Percentiles rank a stretch among this genome's conserved stretches.
These are phyloP conservation scores for Diplodia intermedia DNA, from an alignment of 2,329 filamentous ascomycete genomes.

Conservation along the genomic window DNA sequence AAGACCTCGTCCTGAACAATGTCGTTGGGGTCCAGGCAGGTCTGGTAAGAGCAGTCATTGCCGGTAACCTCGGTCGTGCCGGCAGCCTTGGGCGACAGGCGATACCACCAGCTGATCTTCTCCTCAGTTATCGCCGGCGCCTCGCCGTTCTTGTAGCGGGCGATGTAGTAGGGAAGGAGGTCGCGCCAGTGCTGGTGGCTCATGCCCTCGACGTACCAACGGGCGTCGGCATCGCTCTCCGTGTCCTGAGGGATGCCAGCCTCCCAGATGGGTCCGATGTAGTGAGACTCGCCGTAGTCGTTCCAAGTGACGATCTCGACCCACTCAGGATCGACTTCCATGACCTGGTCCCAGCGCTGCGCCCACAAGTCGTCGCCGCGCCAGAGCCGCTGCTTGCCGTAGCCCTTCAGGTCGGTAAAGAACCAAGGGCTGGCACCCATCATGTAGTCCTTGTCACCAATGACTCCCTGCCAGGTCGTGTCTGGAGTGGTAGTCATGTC, in stretches of 20 bases:
- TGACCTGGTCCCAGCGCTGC: conserved; percentile 47
- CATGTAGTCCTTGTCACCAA: conserved; percentile 53
- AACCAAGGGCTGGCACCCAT: conserved; percentile 60
- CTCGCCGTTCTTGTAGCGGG: conserved; percentile 56
- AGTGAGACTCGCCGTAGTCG: conserved; percentile 66
- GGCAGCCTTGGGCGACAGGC: conserved; percentile 46
- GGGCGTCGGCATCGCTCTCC: conserved; percentile 53
- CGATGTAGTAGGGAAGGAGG: conserved; percentile 59
- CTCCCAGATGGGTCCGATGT: conserved; percentile 56
- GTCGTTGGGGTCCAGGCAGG: conserved; percentile 39
- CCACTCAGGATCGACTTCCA: conserved; percentile 51
- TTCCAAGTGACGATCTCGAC: conserved; percentile 66
- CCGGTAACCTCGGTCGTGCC: conserved; percentile 49
- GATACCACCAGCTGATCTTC: conserved; percentile 55
- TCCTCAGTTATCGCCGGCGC: conserved; percentile 40
- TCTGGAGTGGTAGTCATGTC: conserved; percentile 58
- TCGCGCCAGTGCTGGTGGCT: conserved; percentile 61
- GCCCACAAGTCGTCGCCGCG: conserved; percentile 67
- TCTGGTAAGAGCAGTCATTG: conserved; percentile 41
- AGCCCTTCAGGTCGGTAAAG: conserved; percentile 63
- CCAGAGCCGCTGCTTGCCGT: conserved; percentile 69
- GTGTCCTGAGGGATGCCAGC: conserved; percentile 57
- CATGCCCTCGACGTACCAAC: conserved; percentile 56
- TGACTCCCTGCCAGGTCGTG: conserved; percentile 47
- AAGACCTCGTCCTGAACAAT: conserved; percentile 56